Evolutionary conservation across 2,329 filamentous ascomycete genomes (phyloP).

Genomic region (Claviceps pazoutovae): DNA sequence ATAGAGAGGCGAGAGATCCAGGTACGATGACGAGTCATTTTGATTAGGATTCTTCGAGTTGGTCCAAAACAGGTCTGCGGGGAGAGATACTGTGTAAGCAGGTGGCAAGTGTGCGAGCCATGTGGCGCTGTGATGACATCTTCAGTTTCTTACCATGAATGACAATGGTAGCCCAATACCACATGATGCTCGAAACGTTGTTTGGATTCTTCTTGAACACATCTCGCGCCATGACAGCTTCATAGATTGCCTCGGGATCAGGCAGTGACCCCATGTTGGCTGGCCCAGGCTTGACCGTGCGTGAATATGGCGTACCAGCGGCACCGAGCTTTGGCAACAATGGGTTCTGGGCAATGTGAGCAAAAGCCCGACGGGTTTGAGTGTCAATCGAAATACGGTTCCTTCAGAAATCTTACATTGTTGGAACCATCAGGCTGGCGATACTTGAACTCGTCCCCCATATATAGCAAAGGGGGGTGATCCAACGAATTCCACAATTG

Average conservation of each 20-base stretch:
- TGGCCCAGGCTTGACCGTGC: conserved; percentile 45
- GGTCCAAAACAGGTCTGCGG: conserved; percentile 52
- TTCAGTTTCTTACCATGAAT: conserved; percentile 43
- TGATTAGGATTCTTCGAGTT: conserved; percentile 44
- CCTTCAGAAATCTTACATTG: conserved; percentile 32
- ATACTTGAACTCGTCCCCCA: conserved; percentile 50
- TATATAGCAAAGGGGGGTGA: conserved; percentile 55
- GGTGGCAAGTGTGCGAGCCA: background rate
- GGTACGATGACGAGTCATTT: conserved; percentile 56
- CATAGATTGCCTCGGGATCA: conserved; percentile 50
- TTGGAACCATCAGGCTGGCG: conserved; percentile 56
- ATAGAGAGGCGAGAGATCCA: conserved; percentile 59
- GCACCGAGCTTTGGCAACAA: conserved; percentile 51
- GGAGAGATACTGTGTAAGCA: background rate
- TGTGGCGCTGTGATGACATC: background rate
- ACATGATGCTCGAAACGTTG: conserved; percentile 57
- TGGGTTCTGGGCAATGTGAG: conserved; percentile 35
- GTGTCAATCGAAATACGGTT: too few species aligned
- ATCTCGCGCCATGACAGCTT: conserved; percentile 41
- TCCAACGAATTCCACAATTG: conserved; percentile 59
- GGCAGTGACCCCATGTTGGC: conserved; percentile 51
- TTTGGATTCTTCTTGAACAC: conserved; percentile 49
- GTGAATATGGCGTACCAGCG: conserved; percentile 53
- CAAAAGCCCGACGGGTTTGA: conserved; percentile 17
- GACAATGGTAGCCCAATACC: conserved; percentile 60